Evolutionary conservation across 441 rosid genomes (phyloP).

Genomic region (Flueggea neowawraea): DNA sequence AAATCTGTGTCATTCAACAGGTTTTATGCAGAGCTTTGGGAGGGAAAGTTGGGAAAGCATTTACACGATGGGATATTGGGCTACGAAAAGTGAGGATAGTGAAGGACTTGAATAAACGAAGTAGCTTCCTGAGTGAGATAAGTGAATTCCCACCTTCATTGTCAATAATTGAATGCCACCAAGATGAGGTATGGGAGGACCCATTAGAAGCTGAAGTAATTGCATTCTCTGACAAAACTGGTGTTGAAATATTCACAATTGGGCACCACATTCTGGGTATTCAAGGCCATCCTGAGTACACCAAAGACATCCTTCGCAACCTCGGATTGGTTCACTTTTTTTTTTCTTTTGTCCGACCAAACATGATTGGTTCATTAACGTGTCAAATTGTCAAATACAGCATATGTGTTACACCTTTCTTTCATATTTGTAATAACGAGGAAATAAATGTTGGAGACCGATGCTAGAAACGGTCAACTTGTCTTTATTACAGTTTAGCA

Average conservation of each 20-base stretch:
- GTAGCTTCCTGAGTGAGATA: constrained; percentile 23
- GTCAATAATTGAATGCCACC: constrained; percentile 70
- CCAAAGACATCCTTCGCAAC: constrained; percentile 63
- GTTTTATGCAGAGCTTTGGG: constrained; percentile 70
- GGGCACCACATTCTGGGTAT: constrained; percentile 64
- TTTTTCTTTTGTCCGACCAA: no score
- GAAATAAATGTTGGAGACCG: no score
- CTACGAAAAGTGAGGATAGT: constrained; percentile 54
- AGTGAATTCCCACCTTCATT: constrained; percentile 38
- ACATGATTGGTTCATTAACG: no score
- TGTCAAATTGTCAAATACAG: no score
- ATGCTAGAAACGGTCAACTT: no score
- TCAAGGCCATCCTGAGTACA: constrained; percentile 93
- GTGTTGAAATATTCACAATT: constrained; percentile 65
- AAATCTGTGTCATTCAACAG: constrained; percentile 19
- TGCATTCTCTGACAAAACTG: constrained; percentile 68
- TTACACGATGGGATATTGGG: constrained; percentile 69
- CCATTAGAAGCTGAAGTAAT: constrained; percentile 65
- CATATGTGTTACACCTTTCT: no score
- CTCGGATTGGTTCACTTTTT: neutral
- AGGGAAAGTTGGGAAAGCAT: constrained; percentile 68
- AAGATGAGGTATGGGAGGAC: constrained; percentile 76
- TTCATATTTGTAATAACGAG: no score
- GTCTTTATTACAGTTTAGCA: no score
- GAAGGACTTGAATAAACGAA: constrained; percentile 25